A percentile compares a stretch with the other conserved stretches of the same genome.
Conservation (phyloP, 805 yeast species). For the Starmerella floris region DNA sequence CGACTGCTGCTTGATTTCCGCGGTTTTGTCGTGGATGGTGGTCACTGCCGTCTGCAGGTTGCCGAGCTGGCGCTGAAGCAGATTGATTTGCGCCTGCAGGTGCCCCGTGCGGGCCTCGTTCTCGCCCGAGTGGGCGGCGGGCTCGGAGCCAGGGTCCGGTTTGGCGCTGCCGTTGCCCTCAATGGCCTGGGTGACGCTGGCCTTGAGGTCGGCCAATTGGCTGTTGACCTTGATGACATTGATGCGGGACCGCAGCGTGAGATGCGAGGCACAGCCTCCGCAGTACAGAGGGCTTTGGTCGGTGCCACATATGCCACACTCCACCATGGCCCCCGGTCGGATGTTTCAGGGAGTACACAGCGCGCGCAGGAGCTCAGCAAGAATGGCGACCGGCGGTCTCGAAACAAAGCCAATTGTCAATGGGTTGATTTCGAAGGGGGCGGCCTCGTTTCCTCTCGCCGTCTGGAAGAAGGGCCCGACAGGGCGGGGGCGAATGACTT, state of each 20-base stretch:
- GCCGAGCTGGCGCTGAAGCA: constrained; percentile 15
- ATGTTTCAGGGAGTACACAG: no score
- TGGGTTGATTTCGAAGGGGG: no score
- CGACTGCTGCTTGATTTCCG: constrained; percentile 11
- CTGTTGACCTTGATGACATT: constrained; percentile 19
- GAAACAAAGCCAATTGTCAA: no score
- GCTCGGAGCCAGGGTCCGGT: not conserved
- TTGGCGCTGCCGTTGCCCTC: constrained; percentile 2
- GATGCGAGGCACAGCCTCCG: constrained; percentile 20
- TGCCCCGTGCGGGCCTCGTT: constrained; percentile 16
- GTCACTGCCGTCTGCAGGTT: constrained; percentile 13
- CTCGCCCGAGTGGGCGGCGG: not conserved
- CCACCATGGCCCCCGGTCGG: no score
- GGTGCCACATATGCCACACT: constrained; percentile 22
- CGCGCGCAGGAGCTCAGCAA: not conserved
- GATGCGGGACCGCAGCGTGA: constrained; percentile 19
- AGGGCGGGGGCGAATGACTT: no score
- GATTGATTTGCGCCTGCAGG: constrained; percentile 14
- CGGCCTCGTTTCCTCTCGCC: no score
- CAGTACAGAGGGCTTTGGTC: constrained; percentile 17
- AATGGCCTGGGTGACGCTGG: constrained; percentile 10
- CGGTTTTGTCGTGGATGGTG: constrained; percentile 12
- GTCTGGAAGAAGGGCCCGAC: no score
- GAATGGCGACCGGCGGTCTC: not conserved
- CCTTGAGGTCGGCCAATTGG: constrained; percentile 15